Base-by-base conservation (phyloP, 371 early-diverging fungal genomes). In the Parasitella parasitica region DNA sequence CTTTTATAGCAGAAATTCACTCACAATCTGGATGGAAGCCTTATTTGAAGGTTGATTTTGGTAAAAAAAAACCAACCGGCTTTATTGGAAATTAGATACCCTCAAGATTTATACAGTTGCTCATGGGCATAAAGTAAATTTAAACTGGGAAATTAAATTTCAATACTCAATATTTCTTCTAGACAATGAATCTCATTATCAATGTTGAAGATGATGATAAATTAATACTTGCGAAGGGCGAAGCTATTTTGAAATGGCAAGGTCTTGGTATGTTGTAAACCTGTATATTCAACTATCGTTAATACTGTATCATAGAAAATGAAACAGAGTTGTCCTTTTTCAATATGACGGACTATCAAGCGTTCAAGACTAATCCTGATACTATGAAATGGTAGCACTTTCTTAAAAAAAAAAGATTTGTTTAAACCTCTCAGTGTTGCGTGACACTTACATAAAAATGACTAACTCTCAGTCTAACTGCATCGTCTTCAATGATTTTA, bases 291-390 rank as follows among this genome's bases (percentile, higher is more conserved):
- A 28, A 39, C 5, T 8, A 15, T 8, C 16, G 26, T 35, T 46
- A 54, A 22, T 63, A 11, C 48, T 48, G 4, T 26, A 1, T 30
- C 39, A 22, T 63, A 89, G 91, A 88, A 70, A 88, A 92, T 73
- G 96, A 95, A 53, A 88, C 94, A 1, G 96, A 95, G 69, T 66
- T 95, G 18, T 91, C 92, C 3, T 86, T 89, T 69, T 95, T 94
- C 70, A 89, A 90, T 67, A 70, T 76, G 20, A 87, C 76, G n/a
- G 76, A 84, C 24, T 95, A 94, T 66, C 80, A 87, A 26, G 72
- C 67, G 13, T 95, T 84, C 72, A 90, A 89, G 69, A 69, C 69
- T 50, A 76, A 94, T 58, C 95, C 95, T n/a, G 88, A 89, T 50
- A 30, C 46, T 18, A 89, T 87, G 61, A 91, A 87, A 63, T 95